Evolutionary conservation across 1,284 basidiomycete species (phyloP).

Genomic region (Melampsora larici-populina): DNA sequence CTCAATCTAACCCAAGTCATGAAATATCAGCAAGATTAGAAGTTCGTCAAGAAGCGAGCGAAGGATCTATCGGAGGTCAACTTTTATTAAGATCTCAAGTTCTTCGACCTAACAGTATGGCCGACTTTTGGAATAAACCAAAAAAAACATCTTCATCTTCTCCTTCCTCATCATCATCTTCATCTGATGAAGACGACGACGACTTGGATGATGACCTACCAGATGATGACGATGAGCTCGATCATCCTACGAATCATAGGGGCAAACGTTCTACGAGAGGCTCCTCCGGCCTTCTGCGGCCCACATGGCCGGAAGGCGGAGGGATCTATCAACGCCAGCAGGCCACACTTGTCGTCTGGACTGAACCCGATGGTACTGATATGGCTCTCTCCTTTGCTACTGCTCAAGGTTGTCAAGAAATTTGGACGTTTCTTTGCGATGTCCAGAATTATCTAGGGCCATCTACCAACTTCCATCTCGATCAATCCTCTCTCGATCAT

Average conservation of each 20-base stretch:
- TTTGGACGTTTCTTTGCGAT: conserved; percentile 94
- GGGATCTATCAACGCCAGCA: conserved; percentile 44
- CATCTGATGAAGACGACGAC: conserved; percentile 32
- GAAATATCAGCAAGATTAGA: conserved; percentile 3
- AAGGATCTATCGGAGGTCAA: conserved; percentile 21
- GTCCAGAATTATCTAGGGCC: conserved; percentile 75
- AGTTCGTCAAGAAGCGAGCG: conserved; percentile 34
- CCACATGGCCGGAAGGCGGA: conserved; percentile 38
- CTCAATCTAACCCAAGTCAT: neutral
- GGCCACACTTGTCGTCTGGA: conserved; percentile 93
- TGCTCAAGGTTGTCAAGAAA: conserved; percentile 88
- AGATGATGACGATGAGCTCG: conserved; percentile 10
- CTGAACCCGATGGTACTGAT: conserved; percentile 87
- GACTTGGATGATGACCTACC: conserved; percentile 1
- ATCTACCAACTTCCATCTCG: neutral
- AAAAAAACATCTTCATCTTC: neutral
- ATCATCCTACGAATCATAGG: neutral
- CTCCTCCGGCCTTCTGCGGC: conserved; percentile 6
- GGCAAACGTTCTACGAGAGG: neutral
- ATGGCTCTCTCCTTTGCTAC: conserved; percentile 98
- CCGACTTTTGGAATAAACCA: neutral
- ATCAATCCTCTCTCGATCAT: conserved; percentile 11
- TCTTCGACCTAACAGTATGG: conserved; percentile 13
- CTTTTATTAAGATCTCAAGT: conserved; percentile 35
- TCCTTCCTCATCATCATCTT: conserved; percentile 37